Base-by-base conservation (phyloP, 1,284 basidiomycete species). In the Fomitiporia mediterranea region DNA sequence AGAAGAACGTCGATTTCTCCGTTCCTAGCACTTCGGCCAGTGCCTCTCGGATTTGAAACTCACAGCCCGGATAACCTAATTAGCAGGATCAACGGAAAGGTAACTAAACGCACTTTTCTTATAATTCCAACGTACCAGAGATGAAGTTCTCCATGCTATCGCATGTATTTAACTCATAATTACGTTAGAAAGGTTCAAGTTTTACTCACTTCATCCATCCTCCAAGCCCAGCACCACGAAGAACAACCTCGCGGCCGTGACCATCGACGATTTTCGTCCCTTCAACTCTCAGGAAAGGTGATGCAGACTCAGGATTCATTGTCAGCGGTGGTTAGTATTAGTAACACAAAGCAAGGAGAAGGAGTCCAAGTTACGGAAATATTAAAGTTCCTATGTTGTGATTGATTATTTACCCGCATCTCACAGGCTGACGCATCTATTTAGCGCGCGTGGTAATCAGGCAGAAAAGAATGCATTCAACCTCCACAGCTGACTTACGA, bases 1-100 rank as follows among this genome's bases (percentile, higher is more conserved):
- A 91, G 74, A 90, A 91, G 71, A 82, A 86, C 27, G 81, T 81
- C 11, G 86, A 79, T 66, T 87, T 90, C 51, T 82, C 74, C 55
- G 77, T 61, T 1, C 89, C 89, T 17, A 91, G 69, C 0, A 81
- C 78, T 15, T 82, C 75, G 15, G 76, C 74, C n/a, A 91, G 72
- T 2, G 81, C 83, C 15, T 81, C 80, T 42, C 88, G 81, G 52
- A 89, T 83, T 67, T 84, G 81, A 65, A 75, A 78, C 63, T 84
- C 81, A 57, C 80, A 80, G 13, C 81, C 82, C 50, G 82, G 80
- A 62, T 77, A 83, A 8, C 81, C 77, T 75, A 60, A 11, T 27
- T 27, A 4, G 11, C 44, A 27, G 25, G 30, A n/a, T 46, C 44
- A 32, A 30, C 25, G 4, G n/a, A 7, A n/a, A n/a, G n/a, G 8